phyloP scores from a whole-genome alignment of 2,329 filamentous ascomycete species.

The Claviceps arundinis region DNA sequence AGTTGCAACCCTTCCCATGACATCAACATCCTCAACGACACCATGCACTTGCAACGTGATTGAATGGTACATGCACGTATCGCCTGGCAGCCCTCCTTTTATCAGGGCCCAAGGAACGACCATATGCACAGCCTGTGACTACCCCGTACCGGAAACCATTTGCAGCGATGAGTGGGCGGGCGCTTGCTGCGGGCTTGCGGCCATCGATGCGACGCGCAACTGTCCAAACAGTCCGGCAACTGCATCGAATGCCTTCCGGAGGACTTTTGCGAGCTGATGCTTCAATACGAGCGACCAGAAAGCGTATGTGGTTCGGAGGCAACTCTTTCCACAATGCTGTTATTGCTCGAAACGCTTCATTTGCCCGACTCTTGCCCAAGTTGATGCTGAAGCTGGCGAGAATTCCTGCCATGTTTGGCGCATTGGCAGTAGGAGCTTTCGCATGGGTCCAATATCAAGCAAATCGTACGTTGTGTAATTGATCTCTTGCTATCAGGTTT shows the following conservation, averaged over 20 bases:
- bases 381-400: slow-evolving; percentile 81
- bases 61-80: neutral
- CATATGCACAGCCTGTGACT: neutral
- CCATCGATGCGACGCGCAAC: slow-evolving; percentile 50
- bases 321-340: slow-evolving; percentile 76
- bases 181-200: slow-evolving; percentile 56
- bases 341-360: slow-evolving; percentile 49
- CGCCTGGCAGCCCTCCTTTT: neutral
- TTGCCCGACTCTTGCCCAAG: slow-evolving; percentile 60
- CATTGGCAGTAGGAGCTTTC: slow-evolving; percentile 70
- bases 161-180: slow-evolving; percentile 22
- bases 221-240: slow-evolving; percentile 43
- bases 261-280: slow-evolving; percentile 56
- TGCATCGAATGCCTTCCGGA: slow-evolving; percentile 54
- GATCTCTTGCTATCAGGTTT: neutral
- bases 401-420: slow-evolving; percentile 83
- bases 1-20: neutral
- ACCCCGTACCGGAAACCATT: neutral
- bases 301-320: slow-evolving; percentile 63
- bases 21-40: neutral
- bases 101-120: neutral
- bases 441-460: slow-evolving; percentile 97
- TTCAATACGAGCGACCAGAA: slow-evolving; percentile 44
- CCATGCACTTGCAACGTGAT: neutral
- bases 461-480: slow-evolving; percentile 48